Evolutionary conservation across 78 protist genomes (phyloP).

Genomic region (Dictyostelium firmibasis): DNA sequence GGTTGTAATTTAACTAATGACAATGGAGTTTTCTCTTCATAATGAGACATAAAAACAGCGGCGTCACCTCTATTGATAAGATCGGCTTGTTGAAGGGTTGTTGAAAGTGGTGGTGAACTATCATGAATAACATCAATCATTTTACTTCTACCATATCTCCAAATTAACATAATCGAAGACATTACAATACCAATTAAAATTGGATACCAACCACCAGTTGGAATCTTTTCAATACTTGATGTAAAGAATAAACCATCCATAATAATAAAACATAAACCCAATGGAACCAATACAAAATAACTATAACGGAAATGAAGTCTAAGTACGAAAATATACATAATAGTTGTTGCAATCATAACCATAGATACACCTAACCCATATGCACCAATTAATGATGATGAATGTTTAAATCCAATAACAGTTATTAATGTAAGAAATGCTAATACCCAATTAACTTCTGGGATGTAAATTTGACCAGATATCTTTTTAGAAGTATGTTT

Average conservation of each 20-base stretch:
- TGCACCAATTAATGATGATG: constrained; percentile 11
- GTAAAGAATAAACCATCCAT: background rate
- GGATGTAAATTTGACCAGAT: constrained; percentile 34
- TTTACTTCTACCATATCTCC: background rate
- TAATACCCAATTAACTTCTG: constrained; percentile 17
- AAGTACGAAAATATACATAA: background rate
- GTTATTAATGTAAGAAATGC: constrained; percentile 5
- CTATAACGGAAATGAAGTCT: background rate
- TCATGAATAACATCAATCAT: background rate
- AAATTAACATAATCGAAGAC: background rate
- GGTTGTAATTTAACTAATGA: background rate
- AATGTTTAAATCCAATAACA: constrained; percentile 39
- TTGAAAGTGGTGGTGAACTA: background rate
- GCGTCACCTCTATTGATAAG: background rate
- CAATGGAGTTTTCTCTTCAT: background rate
- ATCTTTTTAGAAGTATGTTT: constrained; percentile 29
- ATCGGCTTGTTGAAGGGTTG: background rate
- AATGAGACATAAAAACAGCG: background rate
- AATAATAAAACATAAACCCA: background rate
- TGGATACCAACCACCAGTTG: constrained; percentile 18
- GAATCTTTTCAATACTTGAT: background rate
- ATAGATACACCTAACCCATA: constrained; percentile 28
- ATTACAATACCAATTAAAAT: background rate
- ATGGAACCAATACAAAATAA: background rate
- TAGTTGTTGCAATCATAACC: constrained; percentile 1